Evolutionary conservation across 2,329 filamentous ascomycete genomes (phyloP), one percentile per base, ranked within the genome.

Genomic region (Teratosphaeriaceae sp.): DNA sequence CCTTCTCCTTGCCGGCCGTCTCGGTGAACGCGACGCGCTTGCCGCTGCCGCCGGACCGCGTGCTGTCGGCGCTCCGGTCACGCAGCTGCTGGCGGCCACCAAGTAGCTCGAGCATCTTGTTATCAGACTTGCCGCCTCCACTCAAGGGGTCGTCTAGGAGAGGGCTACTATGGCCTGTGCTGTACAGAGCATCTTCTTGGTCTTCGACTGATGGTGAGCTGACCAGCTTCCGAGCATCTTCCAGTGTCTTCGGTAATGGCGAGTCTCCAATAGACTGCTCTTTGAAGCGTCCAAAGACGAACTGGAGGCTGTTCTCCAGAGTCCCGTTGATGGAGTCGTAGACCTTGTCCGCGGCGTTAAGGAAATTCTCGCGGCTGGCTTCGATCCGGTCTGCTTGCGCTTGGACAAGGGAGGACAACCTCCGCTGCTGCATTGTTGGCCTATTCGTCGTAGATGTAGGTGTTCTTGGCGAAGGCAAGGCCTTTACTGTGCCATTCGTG

Each of bases 281-380:
- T 48, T 85, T 87, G 16, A 96, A 73, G 53, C 88, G 86, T 13
- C 90, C 90, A 42, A 98, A 80, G 19, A 98, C 70, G 61, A 97
- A 94, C 47, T 88, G 92, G 67, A 96, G 94, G 61, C 88, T 96
- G 57, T 87, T 88, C 46, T 90, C 89, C 3, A 97, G 71, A 37
- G 88, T 94, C 58, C 78, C 89, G 49, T 90, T 86, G 52, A 98
- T 95, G 26, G 82, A 94, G 60, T 96, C 94, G 50, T 97, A 73
- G 1, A 89, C 79, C 61, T 95, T 88, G 58, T 98, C 92, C 9
- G 92, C 92, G 1, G 88, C 89, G 53, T 78, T 88, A 46, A 94
- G 78, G 20, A 74, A 66, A 16, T 69, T 67, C n/a, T 71, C 69
- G 5, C 69, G 79, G 19, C 95, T 80, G 2, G 85, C 85, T 61